phyloP scores from a whole-genome alignment of 345 rosid genomes.

The Melaleuca alternifolia region DNA sequence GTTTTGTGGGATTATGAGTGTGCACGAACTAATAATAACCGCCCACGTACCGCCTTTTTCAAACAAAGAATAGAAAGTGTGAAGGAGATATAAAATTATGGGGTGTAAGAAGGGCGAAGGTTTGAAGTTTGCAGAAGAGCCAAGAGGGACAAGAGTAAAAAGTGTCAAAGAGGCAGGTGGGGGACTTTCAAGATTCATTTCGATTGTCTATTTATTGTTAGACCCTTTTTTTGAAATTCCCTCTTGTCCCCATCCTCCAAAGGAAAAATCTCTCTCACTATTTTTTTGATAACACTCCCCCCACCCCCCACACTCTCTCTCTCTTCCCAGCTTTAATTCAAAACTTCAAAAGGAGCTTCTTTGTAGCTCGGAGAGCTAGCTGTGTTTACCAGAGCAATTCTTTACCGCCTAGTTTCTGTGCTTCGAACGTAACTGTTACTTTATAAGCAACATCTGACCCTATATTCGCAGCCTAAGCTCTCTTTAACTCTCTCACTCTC shows the following conservation, averaged over 20 bases:
- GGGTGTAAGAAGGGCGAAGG: background rate
- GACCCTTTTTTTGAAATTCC: conserved; percentile 1
- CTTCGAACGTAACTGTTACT: background rate
- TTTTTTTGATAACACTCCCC: background rate
- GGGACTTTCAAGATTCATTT: conserved; percentile 10
- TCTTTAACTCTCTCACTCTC: conserved; percentile 5
- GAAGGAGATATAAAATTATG: background rate
- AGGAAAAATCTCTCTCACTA: background rate
- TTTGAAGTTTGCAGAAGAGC: conserved; percentile 22
- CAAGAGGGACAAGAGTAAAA: conserved; percentile 11
- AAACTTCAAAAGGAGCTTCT: conserved; percentile 7
- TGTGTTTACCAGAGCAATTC: background rate
- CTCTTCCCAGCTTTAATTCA: conserved; percentile 9
- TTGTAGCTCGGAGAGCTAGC: background rate
- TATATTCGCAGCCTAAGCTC: background rate
- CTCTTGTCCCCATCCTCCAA: conserved; percentile 12
- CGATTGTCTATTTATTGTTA: background rate
- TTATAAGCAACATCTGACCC: background rate
- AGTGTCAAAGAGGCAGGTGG: conserved; percentile 9
- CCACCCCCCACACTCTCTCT: background rate
- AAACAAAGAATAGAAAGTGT: background rate
- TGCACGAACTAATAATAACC: background rate
- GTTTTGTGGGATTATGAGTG: background rate
- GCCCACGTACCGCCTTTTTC: background rate
- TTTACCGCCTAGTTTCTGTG: background rate